Conservation (phyloP, 164 flowering plant genomes). For the Saururus chinensis region DNA sequence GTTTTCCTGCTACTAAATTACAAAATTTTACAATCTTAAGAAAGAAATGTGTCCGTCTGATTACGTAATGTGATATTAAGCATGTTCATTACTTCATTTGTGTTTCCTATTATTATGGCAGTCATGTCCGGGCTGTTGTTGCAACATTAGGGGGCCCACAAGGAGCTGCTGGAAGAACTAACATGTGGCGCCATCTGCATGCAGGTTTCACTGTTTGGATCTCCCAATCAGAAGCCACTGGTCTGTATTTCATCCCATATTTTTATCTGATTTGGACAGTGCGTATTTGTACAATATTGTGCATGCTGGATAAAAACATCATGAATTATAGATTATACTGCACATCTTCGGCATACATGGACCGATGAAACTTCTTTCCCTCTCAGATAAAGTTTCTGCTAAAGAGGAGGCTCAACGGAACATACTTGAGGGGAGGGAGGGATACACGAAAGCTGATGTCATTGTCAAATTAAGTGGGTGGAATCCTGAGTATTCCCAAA, state of each 20-base stretch:
- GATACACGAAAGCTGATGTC: constrained; percentile 76
- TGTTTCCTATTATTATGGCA: constrained; percentile 19
- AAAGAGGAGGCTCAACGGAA: constrained; percentile 54
- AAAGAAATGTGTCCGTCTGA: background rate
- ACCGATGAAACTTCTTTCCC: background rate
- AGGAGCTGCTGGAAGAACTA: constrained; percentile 71
- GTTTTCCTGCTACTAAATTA: no score
- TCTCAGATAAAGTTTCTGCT: constrained; percentile 74
- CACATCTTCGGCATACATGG: background rate
- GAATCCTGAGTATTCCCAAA: constrained; percentile 47
- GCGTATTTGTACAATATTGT: background rate
- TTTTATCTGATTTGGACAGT: background rate
- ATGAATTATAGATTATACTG: background rate
- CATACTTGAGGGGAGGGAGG: constrained; percentile 35
- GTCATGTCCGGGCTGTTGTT: constrained; percentile 80
- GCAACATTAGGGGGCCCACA: constrained; percentile 77
- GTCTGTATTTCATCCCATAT: constrained; percentile 19
- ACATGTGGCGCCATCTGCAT: constrained; percentile 81
- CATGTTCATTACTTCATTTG: background rate
- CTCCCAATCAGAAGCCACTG: constrained; percentile 63
- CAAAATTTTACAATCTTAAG: no score
- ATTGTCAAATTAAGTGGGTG: constrained; percentile 80
- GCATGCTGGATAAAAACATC: background rate
- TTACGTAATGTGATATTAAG: background rate
- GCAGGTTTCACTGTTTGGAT: constrained; percentile 92